Percentiles rank a stretch among this genome's conserved stretches.
Conservation (phyloP, 2,329 filamentous ascomycete species). For the Microsporum canis region DNA sequence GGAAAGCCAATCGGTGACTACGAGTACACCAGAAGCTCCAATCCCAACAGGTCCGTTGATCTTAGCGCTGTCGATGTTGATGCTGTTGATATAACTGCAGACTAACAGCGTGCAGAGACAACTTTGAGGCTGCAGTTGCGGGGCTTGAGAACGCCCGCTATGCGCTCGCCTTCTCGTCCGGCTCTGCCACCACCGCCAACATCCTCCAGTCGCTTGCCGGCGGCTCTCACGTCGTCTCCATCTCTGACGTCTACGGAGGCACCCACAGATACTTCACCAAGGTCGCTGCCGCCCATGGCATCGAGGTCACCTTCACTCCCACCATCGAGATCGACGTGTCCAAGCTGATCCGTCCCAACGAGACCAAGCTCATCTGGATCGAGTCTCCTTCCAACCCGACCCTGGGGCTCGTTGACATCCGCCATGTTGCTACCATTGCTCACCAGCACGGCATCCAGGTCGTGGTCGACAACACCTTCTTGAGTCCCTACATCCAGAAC, state of each 20-base stretch:
- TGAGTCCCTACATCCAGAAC: constrained; percentile 93
- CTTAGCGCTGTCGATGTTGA: constrained; percentile 12
- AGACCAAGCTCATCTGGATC: constrained; percentile 96
- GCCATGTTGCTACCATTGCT: constrained; percentile 68
- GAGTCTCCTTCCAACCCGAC: constrained; percentile 93
- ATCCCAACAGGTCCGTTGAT: constrained; percentile 60
- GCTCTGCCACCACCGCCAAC: constrained; percentile 83
- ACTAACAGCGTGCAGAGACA: constrained; percentile 45
- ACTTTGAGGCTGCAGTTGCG: constrained; percentile 86
- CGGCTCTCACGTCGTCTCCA: constrained; percentile 87
- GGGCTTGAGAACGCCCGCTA: constrained; percentile 86
- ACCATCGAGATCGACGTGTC: constrained; percentile 81
- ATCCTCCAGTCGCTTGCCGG: constrained; percentile 86
- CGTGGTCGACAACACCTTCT: constrained; percentile 98
- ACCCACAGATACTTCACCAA: constrained; percentile 99
- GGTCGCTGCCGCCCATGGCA: constrained; percentile 86
- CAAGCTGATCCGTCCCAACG: constrained; percentile 63
- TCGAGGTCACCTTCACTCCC: constrained; percentile 87
- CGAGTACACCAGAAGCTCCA: constrained; percentile 88
- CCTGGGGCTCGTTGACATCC: constrained; percentile 82
- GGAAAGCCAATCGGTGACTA: constrained; percentile 78
- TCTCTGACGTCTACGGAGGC: constrained; percentile 95
- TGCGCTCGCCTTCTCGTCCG: constrained; percentile 87
- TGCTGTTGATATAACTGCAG: too few relatives aligned
- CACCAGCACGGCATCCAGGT: constrained; percentile 84